phyloP scores from a whole-genome alignment of 2,329 filamentous ascomycete genomes.

The Stachybotrys chartarum region DNA sequence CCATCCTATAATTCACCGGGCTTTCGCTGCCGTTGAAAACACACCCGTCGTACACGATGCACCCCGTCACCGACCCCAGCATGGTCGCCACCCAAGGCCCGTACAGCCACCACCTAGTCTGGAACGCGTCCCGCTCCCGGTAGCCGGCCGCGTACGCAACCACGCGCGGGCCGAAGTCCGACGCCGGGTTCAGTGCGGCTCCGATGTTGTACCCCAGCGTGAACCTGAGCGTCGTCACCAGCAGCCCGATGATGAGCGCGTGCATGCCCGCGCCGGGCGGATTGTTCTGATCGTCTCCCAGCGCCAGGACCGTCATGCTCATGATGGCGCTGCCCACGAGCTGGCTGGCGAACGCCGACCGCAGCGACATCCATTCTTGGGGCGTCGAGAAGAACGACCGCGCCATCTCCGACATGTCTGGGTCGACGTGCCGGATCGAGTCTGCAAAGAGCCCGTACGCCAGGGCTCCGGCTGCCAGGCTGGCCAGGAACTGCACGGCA shows the following conservation, averaged over 20 bases:
- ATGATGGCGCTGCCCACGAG: slow-evolving; percentile 25
- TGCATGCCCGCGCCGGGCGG: slow-evolving; percentile 28
- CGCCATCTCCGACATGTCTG: slow-evolving; percentile 17
- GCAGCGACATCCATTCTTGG: slow-evolving; percentile 10
- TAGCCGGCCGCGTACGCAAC: slow-evolving; percentile 23
- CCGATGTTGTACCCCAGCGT: slow-evolving; percentile 28
- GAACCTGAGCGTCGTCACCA: slow-evolving; percentile 27
- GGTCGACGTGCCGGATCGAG: slow-evolving; percentile 22
- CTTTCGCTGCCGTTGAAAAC: slow-evolving; percentile 13
- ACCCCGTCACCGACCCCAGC: slow-evolving; percentile 19
- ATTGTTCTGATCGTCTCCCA: slow-evolving; percentile 30
- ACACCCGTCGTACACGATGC: slow-evolving; percentile 20
- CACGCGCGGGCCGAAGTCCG: slow-evolving; percentile 26
- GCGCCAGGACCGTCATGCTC: slow-evolving; percentile 26
- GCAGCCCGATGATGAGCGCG: slow-evolving; percentile 25
- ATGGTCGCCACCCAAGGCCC: slow-evolving; percentile 19
- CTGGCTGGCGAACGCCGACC: slow-evolving; percentile 25
- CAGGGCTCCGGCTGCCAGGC: slow-evolving; percentile 19
- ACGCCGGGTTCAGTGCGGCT: slow-evolving; percentile 27
- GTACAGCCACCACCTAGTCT: slow-evolving; percentile 23
- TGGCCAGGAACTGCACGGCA: slow-evolving; percentile 19
- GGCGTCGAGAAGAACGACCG: slow-evolving; percentile 26
- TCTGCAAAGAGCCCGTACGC: slow-evolving; percentile 22
- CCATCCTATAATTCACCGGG: slow-evolving; percentile 4
- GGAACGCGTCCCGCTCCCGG: slow-evolving; percentile 16